Evolutionary conservation across 345 rosid species (phyloP), one percentile per base, ranked within the genome.

Genomic region (Rhizophora apiculata): DNA sequence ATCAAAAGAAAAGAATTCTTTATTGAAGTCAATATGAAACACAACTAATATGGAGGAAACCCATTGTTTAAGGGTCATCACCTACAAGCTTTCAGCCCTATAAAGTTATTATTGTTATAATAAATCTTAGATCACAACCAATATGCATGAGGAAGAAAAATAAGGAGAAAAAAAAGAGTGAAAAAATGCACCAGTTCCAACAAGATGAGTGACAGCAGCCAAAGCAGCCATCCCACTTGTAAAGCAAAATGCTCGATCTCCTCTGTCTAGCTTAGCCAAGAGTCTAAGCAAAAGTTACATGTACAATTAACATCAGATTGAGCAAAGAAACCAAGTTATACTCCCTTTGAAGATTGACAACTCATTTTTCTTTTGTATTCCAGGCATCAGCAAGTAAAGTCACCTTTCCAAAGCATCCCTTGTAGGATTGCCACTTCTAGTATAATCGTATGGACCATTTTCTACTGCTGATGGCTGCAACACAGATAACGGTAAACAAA

Each of bases 221-320:
- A 92, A 86, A 74, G 98, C 99, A 83, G 98, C 99, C 97, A 95
- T 95, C 79, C 98, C 98, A 72, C 97, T 92, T 39, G 98, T 86
- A 75, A 95, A 95, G 88, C 99, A 90, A 78, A 95, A 85, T 75
- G 98, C 94, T 77, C 90, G 86, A 81, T 95, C 93, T 1, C 94
- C 99, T 77, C 89, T 96, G 64, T 96, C 98, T 72, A 96, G 88
- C 94, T 89, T 92, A 13, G 96, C 94, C 63, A 96, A 82, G 70
- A 96, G 88, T 81, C 98, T 96, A 68, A 18, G 48, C 56, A 60
- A 76, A 66, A 18, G 51, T 63, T 13, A 67, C 13, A 49, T 36
- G 34, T 16, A 54, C 1, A 49, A 67, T 19, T 57, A 67, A 58
- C 43, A 27, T 26, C 34, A 54, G 1, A 70, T 19, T 32, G 18